Conservation (phyloP, 2,329 filamentous ascomycete genomes). For the Curvularia sp. region DNA sequence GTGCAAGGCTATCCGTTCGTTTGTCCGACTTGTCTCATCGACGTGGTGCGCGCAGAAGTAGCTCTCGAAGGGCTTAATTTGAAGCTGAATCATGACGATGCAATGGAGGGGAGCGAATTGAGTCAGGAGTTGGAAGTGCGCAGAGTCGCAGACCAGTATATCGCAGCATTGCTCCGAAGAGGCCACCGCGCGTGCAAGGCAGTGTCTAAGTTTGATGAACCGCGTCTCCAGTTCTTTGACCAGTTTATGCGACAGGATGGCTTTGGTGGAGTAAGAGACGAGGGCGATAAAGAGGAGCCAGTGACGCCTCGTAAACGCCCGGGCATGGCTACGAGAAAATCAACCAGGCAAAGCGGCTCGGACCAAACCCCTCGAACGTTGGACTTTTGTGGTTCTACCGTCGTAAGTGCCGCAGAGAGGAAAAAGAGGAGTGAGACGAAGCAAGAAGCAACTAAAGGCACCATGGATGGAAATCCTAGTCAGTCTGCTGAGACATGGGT, state of each 20-base stretch:
- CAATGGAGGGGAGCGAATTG: slow-evolving; percentile 1
- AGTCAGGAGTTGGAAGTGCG: slow-evolving; percentile 7
- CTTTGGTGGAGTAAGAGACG: slow-evolving; percentile 13
- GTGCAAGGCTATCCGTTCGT: slow-evolving; percentile 11
- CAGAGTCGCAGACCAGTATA: slow-evolving; percentile 8
- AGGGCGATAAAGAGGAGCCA: slow-evolving; percentile 1
- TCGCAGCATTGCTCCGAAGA: slow-evolving; percentile 7
- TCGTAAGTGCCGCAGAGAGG: not conserved
- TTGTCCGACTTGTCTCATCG: slow-evolving; percentile 14
- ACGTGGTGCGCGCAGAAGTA: slow-evolving; percentile 17
- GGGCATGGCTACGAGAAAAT: slow-evolving; percentile 7
- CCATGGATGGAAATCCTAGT: slow-evolving; percentile 6
- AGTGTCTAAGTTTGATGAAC: slow-evolving; percentile 16
- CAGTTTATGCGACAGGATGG: slow-evolving; percentile 18
- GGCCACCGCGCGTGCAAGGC: slow-evolving; percentile 13
- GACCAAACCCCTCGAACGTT: slow-evolving; percentile 5
- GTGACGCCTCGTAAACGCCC: slow-evolving; percentile 12
- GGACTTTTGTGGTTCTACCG: slow-evolving; percentile 6
- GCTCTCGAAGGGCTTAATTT: slow-evolving; percentile 16
- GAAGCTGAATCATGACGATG: slow-evolving; percentile 1
- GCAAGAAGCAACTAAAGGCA: not conserved
- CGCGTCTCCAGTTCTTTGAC: slow-evolving; percentile 19
- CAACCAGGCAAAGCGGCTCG: slow-evolving; percentile 1
- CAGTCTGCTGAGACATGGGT: slow-evolving; percentile 9
- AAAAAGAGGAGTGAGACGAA: not conserved